Conservation (phyloP, 2,329 filamentous ascomycete species). For the Botrytis tulipae region DNA sequence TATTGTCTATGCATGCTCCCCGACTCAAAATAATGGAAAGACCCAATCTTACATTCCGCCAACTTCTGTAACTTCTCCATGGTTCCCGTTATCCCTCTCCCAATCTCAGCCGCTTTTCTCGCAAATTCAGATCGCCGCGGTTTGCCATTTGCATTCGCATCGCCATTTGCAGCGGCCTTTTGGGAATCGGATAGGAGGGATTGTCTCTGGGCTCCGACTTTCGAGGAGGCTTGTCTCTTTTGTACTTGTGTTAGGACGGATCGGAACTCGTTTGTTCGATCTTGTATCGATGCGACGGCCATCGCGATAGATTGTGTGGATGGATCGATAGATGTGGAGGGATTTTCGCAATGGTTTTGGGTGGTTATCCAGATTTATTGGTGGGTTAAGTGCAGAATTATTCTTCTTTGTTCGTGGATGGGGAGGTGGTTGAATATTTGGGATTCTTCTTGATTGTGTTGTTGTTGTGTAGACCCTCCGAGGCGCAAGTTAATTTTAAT, state of each 20-base stretch:
- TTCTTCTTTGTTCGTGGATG: neutral
- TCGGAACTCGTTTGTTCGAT: constrained; percentile 93
- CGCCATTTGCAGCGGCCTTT: constrained; percentile 60
- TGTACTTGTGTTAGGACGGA: constrained; percentile 86
- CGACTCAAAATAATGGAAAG: too few relatives aligned
- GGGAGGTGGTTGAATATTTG: neutral
- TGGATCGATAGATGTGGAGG: neutral
- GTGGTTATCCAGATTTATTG: constrained; percentile 7
- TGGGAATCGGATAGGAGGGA: constrained; percentile 75
- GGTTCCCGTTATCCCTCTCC: constrained; percentile 83
- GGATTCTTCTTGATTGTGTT: neutral
- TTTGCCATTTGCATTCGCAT: constrained; percentile 45
- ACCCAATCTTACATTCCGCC: constrained; percentile 64
- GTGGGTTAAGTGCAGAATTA: neutral
- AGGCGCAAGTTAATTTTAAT: neutral
- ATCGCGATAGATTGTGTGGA: constrained; percentile 41
- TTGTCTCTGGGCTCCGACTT: constrained; percentile 75
- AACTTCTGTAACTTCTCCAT: constrained; percentile 95
- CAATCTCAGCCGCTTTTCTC: constrained; percentile 85
- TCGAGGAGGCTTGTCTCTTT: constrained; percentile 71
- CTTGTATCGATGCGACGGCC: constrained; percentile 80
- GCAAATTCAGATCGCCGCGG: constrained; percentile 86
- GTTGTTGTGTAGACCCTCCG: neutral
- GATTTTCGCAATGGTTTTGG: constrained; percentile 21
- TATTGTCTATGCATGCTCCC: neutral